phyloP scores from a whole-genome alignment of 768 basidiomycete genomes.

The Termitomyces titanicus region DNA sequence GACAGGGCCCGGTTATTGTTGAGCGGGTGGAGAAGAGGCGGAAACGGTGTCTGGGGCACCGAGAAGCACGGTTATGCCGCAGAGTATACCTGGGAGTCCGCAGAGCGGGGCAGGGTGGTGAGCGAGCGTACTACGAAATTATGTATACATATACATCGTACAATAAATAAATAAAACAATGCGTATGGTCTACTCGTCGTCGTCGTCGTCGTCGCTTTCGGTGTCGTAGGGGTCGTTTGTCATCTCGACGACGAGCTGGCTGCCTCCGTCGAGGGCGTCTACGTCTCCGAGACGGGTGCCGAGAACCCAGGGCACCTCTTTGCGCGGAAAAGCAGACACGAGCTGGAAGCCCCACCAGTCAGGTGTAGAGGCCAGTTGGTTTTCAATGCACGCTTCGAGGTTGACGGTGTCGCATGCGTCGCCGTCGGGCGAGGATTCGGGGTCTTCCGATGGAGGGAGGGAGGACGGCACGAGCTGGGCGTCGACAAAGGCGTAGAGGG shows the following conservation, averaged over 20 bases:
- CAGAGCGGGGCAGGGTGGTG: no score
- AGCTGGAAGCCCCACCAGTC: conserved; percentile 77
- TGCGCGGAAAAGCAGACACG: conserved; percentile 64
- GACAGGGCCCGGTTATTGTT: no score
- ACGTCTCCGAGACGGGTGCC: conserved; percentile 39
- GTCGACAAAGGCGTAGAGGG: conserved; percentile 75
- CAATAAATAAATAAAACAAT: no score
- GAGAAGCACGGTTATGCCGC: no score
- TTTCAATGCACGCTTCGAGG: conserved; percentile 35
- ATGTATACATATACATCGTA: no score
- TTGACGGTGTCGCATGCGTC: conserved; percentile 27
- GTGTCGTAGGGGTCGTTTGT: no score
- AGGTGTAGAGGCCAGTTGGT: neutral
- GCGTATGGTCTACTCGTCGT: no score
- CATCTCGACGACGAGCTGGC: conserved; percentile 4
- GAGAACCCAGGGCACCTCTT: conserved; percentile 50
- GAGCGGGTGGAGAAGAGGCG: no score
- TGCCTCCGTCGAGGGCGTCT: conserved; percentile 51
- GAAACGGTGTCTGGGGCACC: no score
- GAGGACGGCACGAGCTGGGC: conserved; percentile 46
- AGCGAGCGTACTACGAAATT: no score
- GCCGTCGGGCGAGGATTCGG: conserved; percentile 36
- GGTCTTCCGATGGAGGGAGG: conserved; percentile 36
- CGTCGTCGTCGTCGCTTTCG: no score
- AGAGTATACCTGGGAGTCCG: no score